These are phyloP conservation scores for Oenanthe sinensis DNA, from an alignment of 129 eudicot species.

Conservation along the genomic window DNA sequence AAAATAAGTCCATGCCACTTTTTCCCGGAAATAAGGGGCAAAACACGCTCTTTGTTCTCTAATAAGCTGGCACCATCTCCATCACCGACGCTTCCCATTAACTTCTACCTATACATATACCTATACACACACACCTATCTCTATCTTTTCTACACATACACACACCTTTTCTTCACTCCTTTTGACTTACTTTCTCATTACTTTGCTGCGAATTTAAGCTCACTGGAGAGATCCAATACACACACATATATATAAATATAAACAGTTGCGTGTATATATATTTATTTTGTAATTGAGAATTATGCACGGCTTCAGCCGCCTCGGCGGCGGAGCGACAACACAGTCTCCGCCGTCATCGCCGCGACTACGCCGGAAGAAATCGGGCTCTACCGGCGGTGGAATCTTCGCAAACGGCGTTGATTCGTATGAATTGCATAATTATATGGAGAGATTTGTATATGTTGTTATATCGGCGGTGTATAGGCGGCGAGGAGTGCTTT, in stretches of 20 bases:
- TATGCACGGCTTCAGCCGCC: constrained; percentile 94
- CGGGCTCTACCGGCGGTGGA: constrained; percentile 23
- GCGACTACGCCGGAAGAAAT: constrained; percentile 47
- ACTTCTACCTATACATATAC: neutral
- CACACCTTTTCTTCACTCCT: neutral
- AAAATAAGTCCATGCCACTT: no score
- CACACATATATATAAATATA: no score
- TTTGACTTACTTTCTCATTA: neutral
- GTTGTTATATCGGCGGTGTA: constrained; percentile 63
- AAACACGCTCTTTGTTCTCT: neutral
- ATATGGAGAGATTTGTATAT: constrained; percentile 60
- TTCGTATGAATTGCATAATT: constrained; percentile 36
- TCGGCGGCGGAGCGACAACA: constrained; percentile 38
- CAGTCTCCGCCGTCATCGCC: constrained; percentile 83
- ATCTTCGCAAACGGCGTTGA: constrained; percentile 23
- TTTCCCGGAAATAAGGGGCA: no score
- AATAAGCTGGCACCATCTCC: neutral
- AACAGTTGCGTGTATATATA: neutral
- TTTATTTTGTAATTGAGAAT: neutral
- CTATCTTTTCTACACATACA: neutral
- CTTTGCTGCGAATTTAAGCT: neutral
- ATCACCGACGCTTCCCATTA: neutral
- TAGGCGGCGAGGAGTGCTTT: constrained; percentile 72
- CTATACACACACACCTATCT: neutral
- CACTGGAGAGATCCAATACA: neutral